A percentile compares a stretch with the other conserved stretches of the same genome.
These are phyloP conservation scores for Melocanna baccifera DNA, from an alignment of 176 grass and related monocot species.

Conservation along the genomic window DNA sequence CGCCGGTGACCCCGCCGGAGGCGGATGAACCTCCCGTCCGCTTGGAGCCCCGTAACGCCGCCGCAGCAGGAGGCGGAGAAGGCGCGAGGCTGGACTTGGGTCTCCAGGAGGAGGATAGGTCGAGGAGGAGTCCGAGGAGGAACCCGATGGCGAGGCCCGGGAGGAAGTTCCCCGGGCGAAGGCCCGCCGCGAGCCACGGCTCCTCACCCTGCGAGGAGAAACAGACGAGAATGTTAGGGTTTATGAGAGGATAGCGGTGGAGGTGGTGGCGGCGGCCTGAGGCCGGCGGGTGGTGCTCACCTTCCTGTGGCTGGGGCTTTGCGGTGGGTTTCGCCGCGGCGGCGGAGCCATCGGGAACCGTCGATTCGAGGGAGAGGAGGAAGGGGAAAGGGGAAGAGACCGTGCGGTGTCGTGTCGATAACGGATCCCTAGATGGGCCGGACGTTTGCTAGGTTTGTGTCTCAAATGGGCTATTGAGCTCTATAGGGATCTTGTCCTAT, in stretches of 20 bases:
- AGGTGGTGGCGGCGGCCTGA: not conserved
- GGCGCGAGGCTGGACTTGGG: constrained; percentile 20
- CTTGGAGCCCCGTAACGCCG: constrained; percentile 43
- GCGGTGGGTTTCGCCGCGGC: constrained; percentile 44
- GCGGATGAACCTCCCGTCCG: constrained; percentile 17
- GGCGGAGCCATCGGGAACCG: constrained; percentile 35
- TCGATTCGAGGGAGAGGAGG: not conserved
- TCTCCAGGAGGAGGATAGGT: constrained; percentile 53
- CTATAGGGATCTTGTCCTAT: not conserved
- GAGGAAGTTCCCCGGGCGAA: constrained; percentile 65
- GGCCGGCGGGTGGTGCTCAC: not conserved
- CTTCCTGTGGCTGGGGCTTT: constrained; percentile 18
- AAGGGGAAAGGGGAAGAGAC: not conserved
- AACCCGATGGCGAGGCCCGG: constrained; percentile 77
- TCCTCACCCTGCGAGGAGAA: constrained; percentile 47
- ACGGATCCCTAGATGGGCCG: not conserved
- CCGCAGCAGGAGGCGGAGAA: constrained; percentile 3
- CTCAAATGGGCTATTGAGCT: not conserved
- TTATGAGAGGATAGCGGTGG: not conserved
- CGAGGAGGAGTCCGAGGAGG: constrained; percentile 63
- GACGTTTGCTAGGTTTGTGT: not conserved
- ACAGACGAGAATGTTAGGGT: not conserved
- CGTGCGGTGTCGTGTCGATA: not conserved
- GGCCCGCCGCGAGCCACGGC: constrained; percentile 73
- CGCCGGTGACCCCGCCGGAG: not conserved